Conservation (phyloP, 2,329 filamentous ascomycete genomes). For the Pseudogymnoascus sp. region DNA sequence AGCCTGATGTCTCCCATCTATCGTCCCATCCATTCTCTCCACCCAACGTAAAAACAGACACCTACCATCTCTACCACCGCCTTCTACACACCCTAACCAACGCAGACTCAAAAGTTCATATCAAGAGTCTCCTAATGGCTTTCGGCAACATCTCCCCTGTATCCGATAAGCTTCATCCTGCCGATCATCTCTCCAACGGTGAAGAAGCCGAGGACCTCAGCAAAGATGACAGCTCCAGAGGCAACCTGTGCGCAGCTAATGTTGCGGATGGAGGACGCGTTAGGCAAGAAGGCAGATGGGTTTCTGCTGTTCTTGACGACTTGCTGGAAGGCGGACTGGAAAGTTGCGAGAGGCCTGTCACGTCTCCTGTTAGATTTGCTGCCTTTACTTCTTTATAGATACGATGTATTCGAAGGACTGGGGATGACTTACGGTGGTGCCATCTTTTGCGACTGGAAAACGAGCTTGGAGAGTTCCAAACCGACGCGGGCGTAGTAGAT, state of each 20-base stretch:
- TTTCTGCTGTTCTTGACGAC: slow-evolving; percentile 62
- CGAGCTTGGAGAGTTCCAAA: slow-evolving; percentile 77
- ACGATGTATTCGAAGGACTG: background rate
- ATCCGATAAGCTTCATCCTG: slow-evolving; percentile 89
- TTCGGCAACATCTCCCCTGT: slow-evolving; percentile 60
- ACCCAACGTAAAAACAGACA: background rate
- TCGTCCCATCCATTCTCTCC: slow-evolving; percentile 1
- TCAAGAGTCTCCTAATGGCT: slow-evolving; percentile 39
- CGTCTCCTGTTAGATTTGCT: background rate
- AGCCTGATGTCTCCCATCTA: slow-evolving; percentile 3
- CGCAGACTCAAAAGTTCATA: background rate
- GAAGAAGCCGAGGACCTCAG: slow-evolving; percentile 94
- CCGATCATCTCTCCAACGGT: slow-evolving; percentile 96
- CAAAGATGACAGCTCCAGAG: slow-evolving; percentile 66
- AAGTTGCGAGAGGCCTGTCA: slow-evolving; percentile 62
- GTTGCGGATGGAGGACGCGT: slow-evolving; percentile 51
- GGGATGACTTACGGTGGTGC: slow-evolving; percentile 71
- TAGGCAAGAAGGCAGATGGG: slow-evolving; percentile 50
- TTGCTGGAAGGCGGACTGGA: slow-evolving; percentile 80
- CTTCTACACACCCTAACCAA: background rate
- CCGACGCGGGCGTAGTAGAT: slow-evolving; percentile 89
- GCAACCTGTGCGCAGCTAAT: slow-evolving; percentile 62
- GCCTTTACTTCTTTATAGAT: background rate
- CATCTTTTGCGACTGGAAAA: slow-evolving; percentile 87
- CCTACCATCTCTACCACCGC: background rate